These are phyloP conservation scores for Acephala macrosclerotiorum DNA, from an alignment of 2,329 filamentous ascomycete genomes.

Conservation along the genomic window DNA sequence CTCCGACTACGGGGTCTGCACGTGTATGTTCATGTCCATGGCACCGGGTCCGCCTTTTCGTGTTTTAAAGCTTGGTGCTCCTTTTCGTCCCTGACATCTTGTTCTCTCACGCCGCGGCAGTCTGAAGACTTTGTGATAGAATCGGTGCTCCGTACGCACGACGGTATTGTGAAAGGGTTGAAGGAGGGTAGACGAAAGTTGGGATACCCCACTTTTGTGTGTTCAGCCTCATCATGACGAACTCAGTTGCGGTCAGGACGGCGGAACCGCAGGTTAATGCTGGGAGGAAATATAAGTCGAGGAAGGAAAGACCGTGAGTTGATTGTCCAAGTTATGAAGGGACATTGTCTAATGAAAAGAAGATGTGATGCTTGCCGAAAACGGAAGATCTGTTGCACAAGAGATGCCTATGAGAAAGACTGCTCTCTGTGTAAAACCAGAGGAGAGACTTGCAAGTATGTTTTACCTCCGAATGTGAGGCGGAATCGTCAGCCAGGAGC, in stretches of 20 bases:
- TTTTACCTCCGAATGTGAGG: conserved; percentile 36
- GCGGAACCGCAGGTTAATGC: conserved; percentile 31
- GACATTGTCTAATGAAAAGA: background rate
- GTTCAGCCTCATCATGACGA: conserved; percentile 16
- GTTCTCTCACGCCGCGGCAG: background rate
- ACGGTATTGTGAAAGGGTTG: background rate
- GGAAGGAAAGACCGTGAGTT: conserved; percentile 39
- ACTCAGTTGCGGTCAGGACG: background rate
- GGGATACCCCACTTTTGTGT: conserved; percentile 15
- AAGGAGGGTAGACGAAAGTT: background rate
- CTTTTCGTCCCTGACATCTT: background rate
- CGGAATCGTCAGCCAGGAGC: conserved; percentile 29
- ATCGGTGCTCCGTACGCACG: background rate
- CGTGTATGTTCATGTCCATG: background rate
- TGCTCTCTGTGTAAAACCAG: conserved; percentile 37
- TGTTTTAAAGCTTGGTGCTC: too few relatives aligned
- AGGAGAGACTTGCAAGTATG: conserved; percentile 38
- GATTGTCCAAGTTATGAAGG: background rate
- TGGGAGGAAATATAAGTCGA: conserved; percentile 40
- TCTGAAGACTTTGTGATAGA: background rate
- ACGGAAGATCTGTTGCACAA: conserved; percentile 40
- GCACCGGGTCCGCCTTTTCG: background rate
- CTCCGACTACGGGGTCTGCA: conserved; percentile 9
- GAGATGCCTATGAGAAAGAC: conserved; percentile 37
- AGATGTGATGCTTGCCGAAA: conserved; percentile 41